Evolutionary conservation across 208 protist genomes (phyloP), one percentile per base, ranked within the genome.

Genomic region (Trypanosoma melophagium): DNA sequence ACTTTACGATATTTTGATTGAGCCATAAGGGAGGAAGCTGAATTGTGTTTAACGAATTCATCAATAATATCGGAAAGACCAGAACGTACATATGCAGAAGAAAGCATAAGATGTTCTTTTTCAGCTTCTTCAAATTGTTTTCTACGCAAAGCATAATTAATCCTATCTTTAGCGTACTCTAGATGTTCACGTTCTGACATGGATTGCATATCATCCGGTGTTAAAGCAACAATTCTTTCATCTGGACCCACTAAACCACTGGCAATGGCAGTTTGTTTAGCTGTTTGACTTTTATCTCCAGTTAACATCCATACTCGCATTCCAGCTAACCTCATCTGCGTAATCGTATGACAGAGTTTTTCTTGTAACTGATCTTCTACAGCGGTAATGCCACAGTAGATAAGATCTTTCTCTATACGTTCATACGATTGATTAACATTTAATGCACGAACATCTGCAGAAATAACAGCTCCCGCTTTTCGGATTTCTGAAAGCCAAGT

Each of bases 361-460:
- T 97, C 87, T 81, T 99, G 98, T 42, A 99, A 82, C 71, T 96
- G 84, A 75, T 99, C 97, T 76, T 98, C 97, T 16, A 99, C 98
- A 1, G 93, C 98, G 7, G 96, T 96, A 35, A 85, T 87, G 40
- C 98, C 98, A 66, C 97, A 81, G 41, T 98, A 87, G 3, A 72
- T 63, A 19, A 99, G 67, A 59, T 98, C 74, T 19, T 64, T 69
- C 80, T 99, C 97, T 10, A 99, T 84, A 19, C 57, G n/a, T 12
- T 71, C 77, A 71, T 83, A 90, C 19, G 79, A 44, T 40, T 60
- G 51, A 49, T 60, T 52, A 60, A 90, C 31, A 54, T 53, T 41
- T 24, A 52, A 50, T 47, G 79, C 67, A 10, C 78, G 73, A 40
- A 17, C 60, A 41, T 76, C 71, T 12, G 64, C 55, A 19, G 75